Evolutionary conservation across 768 basidiomycete species (phyloP), one percentile per base, ranked within the genome.

Genomic region (Collybia nuda): DNA sequence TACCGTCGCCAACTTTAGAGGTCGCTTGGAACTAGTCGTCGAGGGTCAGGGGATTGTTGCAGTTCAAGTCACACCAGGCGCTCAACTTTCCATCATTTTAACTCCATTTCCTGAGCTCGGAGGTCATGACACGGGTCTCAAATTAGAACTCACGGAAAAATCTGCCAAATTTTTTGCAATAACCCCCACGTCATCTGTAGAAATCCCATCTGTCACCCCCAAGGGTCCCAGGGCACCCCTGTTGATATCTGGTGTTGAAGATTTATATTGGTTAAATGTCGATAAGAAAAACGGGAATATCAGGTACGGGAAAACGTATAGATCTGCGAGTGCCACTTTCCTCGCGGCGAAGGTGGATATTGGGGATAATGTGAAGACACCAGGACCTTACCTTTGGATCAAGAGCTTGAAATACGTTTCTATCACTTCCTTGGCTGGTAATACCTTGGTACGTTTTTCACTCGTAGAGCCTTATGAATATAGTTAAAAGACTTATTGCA

Each of bases 281-380:
- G 54, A 53, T 40, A 32, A 52, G 40, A 52, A 56, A 40, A 56
- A 56, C 28, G 54, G 54, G 14, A n/a, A 42, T n/a, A 12, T 56
- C n/a, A 18, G 54, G 32, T 52, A 48, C 21, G 54, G 51, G 18
- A 53, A 43, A 40, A 48, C 51, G 22, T 56, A 48, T 29, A 41
- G 48, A 26, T 44, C 48, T n/a, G 51, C 51, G 26, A 47, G 18
- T 22, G 26, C 44, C 26, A 52, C 51, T 5, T 49, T 15, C 39
- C 51, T 53, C 40, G 15, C 28, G 14, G 51, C 51, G 22, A 52
- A n/a, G 32, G 40, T 52, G 8, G 39, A 56, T 39, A 26, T 44
- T 38, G 51, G 54, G 38, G 51, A 54, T 39, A 32, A 29, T 12
- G 22, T 12, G 14, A 54, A 42, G 35, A 50, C 43, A 39, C 53